Evolutionary conservation across 2,329 filamentous ascomycete genomes (phyloP).

Genomic region (Lasiodiplodia gonubiensis): DNA sequence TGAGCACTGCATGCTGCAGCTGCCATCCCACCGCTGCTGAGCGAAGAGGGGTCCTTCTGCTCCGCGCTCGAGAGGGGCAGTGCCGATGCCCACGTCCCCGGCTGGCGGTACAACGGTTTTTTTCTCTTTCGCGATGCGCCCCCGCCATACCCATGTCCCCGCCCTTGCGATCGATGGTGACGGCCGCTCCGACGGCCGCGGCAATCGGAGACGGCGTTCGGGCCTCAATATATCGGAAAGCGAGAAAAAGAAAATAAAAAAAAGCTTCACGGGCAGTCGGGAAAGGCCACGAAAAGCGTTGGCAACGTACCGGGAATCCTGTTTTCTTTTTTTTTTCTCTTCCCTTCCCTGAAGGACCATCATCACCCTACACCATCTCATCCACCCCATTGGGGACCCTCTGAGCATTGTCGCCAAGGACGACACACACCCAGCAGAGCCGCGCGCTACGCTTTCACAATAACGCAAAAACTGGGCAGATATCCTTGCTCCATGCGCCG

Average conservation of each 20-base stretch:
- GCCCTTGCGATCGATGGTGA: not conserved
- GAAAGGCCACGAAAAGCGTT: not conserved
- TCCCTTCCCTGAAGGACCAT: no score
- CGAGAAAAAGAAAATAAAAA: not conserved
- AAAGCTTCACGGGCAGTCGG: not conserved
- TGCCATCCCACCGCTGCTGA: not conserved
- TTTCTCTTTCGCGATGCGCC: not conserved
- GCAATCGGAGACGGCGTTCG: not conserved
- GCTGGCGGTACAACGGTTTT: not conserved
- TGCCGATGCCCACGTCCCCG: not conserved
- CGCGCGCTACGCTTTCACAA: no score
- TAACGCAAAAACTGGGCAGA: no score
- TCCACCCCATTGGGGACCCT: no score
- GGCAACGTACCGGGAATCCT: not conserved
- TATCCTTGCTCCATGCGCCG: not conserved
- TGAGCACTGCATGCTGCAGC: constrained; percentile 10
- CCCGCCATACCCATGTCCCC: not conserved
- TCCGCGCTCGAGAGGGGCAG: no score
- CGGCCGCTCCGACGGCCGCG: not conserved
- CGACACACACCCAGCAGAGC: no score
- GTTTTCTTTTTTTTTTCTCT: no score
- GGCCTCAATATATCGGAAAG: not conserved
- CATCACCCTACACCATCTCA: no score
- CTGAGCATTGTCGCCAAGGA: no score
- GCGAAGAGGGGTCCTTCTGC: not conserved